phyloP scores from a whole-genome alignment of 495 filamentous ascomycete species.

The Penicillium paradoxum region DNA sequence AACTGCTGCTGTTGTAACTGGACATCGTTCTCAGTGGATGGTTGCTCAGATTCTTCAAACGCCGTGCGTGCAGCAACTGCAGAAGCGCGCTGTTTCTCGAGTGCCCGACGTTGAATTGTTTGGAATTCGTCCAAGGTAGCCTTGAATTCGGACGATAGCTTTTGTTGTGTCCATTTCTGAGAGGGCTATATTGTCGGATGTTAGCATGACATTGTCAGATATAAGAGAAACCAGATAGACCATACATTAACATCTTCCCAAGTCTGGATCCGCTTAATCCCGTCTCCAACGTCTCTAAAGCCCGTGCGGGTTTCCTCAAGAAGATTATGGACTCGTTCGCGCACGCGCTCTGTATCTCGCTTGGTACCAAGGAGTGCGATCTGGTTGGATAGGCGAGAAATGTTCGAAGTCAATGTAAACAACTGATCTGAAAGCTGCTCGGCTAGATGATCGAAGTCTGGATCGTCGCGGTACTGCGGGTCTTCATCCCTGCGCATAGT shows the following conservation, averaged over 20 bases:
- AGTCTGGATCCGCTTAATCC: constrained; percentile 80
- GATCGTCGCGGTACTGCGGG: constrained; percentile 74
- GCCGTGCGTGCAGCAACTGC: constrained; percentile 73
- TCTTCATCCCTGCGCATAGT: constrained; percentile 64
- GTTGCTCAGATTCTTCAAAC: constrained; percentile 51
- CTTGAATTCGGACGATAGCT: constrained; percentile 87
- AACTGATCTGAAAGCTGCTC: constrained; percentile 78
- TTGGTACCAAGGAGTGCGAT: constrained; percentile 81
- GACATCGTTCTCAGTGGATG: constrained; percentile 33
- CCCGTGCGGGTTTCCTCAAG: constrained; percentile 75
- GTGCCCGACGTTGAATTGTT: constrained; percentile 73
- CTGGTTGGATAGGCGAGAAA: constrained; percentile 72
- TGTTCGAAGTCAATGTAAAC: constrained; percentile 81
- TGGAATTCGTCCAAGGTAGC: constrained; percentile 87
- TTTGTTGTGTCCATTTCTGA: constrained; percentile 91
- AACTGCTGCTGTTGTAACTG: constrained; percentile 62
- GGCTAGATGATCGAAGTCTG: constrained; percentile 80
- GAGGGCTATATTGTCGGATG: constrained; percentile 55
- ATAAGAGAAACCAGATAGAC: background rate
- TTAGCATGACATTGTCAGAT: constrained; percentile 4
- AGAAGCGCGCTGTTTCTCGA: constrained; percentile 88
- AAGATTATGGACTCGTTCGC: constrained; percentile 80
- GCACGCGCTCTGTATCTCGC: constrained; percentile 83
- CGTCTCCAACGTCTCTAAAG: constrained; percentile 93
- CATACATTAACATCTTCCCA: constrained; percentile 92